Evolutionary conservation across 176 grass and related monocot species (phyloP), one percentile per base, ranked within the genome.

Genomic region (Oryza australiensis): DNA sequence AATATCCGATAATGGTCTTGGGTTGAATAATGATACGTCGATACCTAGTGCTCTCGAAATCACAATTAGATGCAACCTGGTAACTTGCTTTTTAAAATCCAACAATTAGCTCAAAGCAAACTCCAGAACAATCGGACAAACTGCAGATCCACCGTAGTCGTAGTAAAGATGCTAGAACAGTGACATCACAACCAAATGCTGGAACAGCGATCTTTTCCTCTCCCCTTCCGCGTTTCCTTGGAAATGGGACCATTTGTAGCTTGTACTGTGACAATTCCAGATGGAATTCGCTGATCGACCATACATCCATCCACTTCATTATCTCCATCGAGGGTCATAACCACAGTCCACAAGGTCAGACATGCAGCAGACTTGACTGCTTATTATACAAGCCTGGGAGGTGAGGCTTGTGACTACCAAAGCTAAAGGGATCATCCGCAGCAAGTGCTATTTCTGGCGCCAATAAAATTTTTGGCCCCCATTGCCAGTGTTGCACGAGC

Each of bases 401-500:
- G 7, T 24, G 11, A 49, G 70, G 24, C 70, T 28, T 46, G 68
- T 26, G 12, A 38, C 37, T 42, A 26, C n/a, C 16, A 16, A 64
- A 23, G 8, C n/a, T 24, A 16, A 64, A 10, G 23, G 38, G 71
- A 6, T 45, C 23, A 24, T 4, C 62, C 1, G n/a, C 46, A 66
- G 2, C 41, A 57, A 80, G 57, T 66, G 41, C 18, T 46, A 33
- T 67, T 27, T 66, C 32, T 68, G 70, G 78, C 37, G 57, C 57
- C 32, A 82, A 55, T 5, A 29, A 32, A 68, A 41, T 26, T 66
- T 32, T 41, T 77, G 38, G 73, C 40, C 29, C 38, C 32, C 77
- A 88, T 75, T 43, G 79, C 85, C 62, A 68, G 73, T 23, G 68
- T 64, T 75, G 51, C 20, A 64, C 83, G 85, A 0, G 59, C 82